Evolutionary conservation across 306 rosid species (phyloP).

Genomic region (Sicyos edulis): DNA sequence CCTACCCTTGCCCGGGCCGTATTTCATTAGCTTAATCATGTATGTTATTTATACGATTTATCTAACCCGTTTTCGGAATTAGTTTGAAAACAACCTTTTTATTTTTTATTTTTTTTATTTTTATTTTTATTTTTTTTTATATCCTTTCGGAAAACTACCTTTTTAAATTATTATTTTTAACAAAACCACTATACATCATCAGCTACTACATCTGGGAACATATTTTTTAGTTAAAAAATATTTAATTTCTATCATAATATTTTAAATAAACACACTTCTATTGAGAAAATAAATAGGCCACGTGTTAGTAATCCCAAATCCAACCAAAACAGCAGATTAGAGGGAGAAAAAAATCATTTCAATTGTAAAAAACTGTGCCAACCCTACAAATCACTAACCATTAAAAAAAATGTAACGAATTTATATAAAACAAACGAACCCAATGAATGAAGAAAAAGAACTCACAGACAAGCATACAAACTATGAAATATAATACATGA

Average conservation of each 20-base stretch:
- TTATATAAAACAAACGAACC: not conserved
- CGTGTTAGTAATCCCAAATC: not conserved
- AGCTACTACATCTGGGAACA: too few relatives aligned
- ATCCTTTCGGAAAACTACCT: too few relatives aligned
- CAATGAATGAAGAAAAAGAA: not conserved
- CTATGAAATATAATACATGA: constrained; percentile 5
- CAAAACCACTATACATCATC: too few relatives aligned
- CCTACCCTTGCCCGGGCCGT: too few relatives aligned
- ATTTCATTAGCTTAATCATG: too few relatives aligned
- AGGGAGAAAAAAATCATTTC: not conserved
- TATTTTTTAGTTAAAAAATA: too few relatives aligned
- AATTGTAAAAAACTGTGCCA: not conserved
- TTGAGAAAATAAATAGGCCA: not conserved
- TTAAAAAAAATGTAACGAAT: not conserved
- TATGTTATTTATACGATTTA: too few relatives aligned
- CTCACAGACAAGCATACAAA: constrained; percentile 9
- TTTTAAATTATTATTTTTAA: too few relatives aligned
- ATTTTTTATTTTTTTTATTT: too few relatives aligned
- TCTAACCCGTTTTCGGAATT: too few relatives aligned
- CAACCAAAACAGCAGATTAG: not conserved
- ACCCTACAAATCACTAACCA: not conserved
- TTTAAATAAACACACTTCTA: not conserved
- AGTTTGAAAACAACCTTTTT: too few relatives aligned
- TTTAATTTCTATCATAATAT: not conserved
- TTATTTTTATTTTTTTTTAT: too few relatives aligned